phyloP scores from a whole-genome alignment of 1,139 yeast genomes.

The Hemisphaericaspora subhashii region DNA sequence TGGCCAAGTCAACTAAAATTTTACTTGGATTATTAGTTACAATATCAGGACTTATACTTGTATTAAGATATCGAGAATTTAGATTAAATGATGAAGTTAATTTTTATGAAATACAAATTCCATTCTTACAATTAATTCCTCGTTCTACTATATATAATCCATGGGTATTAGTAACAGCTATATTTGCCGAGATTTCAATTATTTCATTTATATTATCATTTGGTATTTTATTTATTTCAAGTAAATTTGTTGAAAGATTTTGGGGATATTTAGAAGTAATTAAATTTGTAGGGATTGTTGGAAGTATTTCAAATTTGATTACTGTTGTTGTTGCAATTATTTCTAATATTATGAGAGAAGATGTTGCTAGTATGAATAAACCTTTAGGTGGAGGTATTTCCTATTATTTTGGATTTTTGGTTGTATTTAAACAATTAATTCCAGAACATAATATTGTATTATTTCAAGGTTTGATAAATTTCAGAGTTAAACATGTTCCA shows the following conservation, averaged over 20 bases:
- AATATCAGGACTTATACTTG: constrained; percentile 26
- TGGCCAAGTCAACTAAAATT: constrained; percentile 31
- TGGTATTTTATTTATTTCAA: constrained; percentile 51
- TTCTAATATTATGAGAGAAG: constrained; percentile 38
- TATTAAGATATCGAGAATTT: constrained; percentile 33
- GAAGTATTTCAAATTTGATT: constrained; percentile 58
- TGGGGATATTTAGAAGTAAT: constrained; percentile 65
- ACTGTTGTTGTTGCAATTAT: constrained; percentile 44
- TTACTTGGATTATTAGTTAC: constrained; percentile 25
- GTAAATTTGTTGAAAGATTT: constrained; percentile 50
- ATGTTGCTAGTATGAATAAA: constrained; percentile 39
- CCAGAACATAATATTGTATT: constrained; percentile 84
- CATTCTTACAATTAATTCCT: constrained; percentile 73
- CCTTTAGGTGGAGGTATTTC: constrained; percentile 76
- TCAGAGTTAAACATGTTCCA: constrained; percentile 75
- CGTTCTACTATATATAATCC: constrained; percentile 59
- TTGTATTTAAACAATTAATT: constrained; percentile 81
- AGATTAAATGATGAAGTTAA: constrained; percentile 22
- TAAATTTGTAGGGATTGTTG: constrained; percentile 56
- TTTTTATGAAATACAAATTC: constrained; percentile 48
- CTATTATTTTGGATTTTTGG: constrained; percentile 71
- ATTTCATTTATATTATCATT: constrained; percentile 51
- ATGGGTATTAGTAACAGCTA: constrained; percentile 72
- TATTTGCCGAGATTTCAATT: constrained; percentile 67
- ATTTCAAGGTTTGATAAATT: constrained; percentile 60